Conservation (phyloP, 345 rosid genomes). For the Brassica incana region DNA sequence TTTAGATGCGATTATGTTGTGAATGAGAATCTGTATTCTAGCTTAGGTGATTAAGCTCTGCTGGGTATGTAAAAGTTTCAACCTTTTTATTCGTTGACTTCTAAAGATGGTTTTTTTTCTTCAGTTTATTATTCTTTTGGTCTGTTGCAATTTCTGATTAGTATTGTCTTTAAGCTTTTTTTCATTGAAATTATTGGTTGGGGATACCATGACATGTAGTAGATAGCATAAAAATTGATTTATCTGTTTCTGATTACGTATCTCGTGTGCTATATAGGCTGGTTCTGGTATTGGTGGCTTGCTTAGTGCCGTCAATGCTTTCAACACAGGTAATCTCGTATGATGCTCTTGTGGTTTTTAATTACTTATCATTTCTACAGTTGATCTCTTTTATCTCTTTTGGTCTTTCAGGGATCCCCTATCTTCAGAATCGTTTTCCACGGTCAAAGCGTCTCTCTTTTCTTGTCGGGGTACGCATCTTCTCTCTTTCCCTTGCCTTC, state of each 20-base stretch:
- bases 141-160: background rate
- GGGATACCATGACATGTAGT: background rate
- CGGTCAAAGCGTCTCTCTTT: slow-evolving; percentile 94
- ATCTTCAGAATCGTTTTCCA: slow-evolving; percentile 64
- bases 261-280: slow-evolving; percentile 50
- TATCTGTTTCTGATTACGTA: slow-evolving; percentile 20
- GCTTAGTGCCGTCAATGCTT: slow-evolving; percentile 86
- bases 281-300: slow-evolving; percentile 86
- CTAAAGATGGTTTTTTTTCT: background rate
- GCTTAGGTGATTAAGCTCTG: background rate
- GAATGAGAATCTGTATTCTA: background rate
- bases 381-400: slow-evolving; percentile 12
- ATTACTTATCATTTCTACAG: background rate
- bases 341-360: slow-evolving; percentile 7
- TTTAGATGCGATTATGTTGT: background rate
- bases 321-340: slow-evolving; percentile 63
- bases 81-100: background rate
- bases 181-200: background rate
- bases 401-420: slow-evolving; percentile 64
- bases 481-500: background rate
- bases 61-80: slow-evolving; percentile 1
- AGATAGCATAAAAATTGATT: background rate
- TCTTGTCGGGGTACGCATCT: slow-evolving; percentile 60
- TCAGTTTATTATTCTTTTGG: background rate
- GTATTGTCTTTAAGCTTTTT: background rate